Evolutionary conservation across 2,329 filamentous ascomycete genomes (phyloP), one percentile per base, ranked within the genome.

Genomic region (Trichophaea hybrida): DNA sequence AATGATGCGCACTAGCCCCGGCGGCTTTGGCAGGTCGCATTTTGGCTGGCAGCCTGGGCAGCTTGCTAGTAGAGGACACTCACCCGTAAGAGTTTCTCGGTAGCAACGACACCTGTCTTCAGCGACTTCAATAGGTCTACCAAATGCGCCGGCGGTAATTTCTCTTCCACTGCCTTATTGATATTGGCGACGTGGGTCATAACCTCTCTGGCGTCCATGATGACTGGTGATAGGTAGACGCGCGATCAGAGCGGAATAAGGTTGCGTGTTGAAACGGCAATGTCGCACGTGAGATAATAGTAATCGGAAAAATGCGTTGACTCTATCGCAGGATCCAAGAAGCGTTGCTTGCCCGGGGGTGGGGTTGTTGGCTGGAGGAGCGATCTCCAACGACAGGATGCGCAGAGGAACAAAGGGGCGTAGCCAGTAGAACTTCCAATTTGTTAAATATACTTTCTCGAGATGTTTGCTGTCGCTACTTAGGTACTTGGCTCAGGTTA

Each of bases 21-120:
- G 40, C 40, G 40, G 5, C 40, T 46, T 46, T 13, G 10, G 24
- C 40, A 32, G 15, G 6, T 32, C 48, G 31, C 48, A 6, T 32
- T 50, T 17, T 13, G 31, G 13, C 15, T 24, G n/a, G 13, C 48
- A 32, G 10, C n/a, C 38, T 43, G 10, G 10, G 38, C 38, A 10
- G 38, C 38, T 10, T 43, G n/a, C 31, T 15, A 54, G 51, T 31
- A 57, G 48, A 58, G 55, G 43, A 51, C 48, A 76, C 80, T 67
- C 76, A 84, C 85, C 70, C 91, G 83, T 66, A 98, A 77, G 68
- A 95, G 80, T 67, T 96, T 88, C 74, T 98, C 93, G 2, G 87
- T 93, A 7, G 90, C 86, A 51, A 81, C 80, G 38, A 91, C 83
- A 63, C 87, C 86, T 69, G 84, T 83, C 74, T 91, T 87, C 43